Evolutionary conservation across 768 basidiomycete species (phyloP).

Genomic region (Goffeauzyma gilvescens): DNA sequence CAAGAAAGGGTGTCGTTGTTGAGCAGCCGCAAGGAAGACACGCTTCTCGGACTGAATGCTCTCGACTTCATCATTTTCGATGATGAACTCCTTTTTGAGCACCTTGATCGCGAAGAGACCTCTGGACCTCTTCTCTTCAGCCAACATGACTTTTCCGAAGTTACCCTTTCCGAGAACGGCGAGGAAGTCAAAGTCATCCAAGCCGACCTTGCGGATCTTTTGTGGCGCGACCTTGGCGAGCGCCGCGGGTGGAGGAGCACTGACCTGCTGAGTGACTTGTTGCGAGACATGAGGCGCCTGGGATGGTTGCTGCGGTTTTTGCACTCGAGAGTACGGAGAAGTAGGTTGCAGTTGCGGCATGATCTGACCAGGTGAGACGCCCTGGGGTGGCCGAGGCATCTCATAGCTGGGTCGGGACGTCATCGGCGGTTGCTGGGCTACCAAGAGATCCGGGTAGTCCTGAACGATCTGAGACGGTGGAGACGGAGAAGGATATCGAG

Average conservation of each 20-base stretch:
- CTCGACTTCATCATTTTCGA: slow-evolving; percentile 98
- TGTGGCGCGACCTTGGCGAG: slow-evolving; percentile 7
- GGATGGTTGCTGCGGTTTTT: slow-evolving; percentile 10
- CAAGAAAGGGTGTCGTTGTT: slow-evolving; percentile 91
- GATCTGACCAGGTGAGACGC: slow-evolving; percentile 12
- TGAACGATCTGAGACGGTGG: too few relatives aligned
- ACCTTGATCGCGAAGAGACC: slow-evolving; percentile 96
- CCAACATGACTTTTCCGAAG: slow-evolving; percentile 99
- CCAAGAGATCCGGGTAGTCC: too few relatives aligned
- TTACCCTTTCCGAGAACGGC: slow-evolving; percentile 98
- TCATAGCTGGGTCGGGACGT: slow-evolving; percentile 16
- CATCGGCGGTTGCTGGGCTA: neutral
- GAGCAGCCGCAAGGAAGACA: slow-evolving; percentile 89
- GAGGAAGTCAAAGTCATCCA: slow-evolving; percentile 98
- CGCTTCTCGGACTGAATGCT: slow-evolving; percentile 98
- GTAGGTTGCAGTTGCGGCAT: too few relatives aligned
- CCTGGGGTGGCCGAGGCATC: slow-evolving; percentile 12
- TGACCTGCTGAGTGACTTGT: slow-evolving; percentile 28
- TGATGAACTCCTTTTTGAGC: slow-evolving; percentile 99
- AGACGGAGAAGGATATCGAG: slow-evolving; percentile 9
- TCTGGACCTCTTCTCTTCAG: slow-evolving; percentile 85
- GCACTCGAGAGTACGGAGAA: too few relatives aligned
- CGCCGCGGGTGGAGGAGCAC: slow-evolving; percentile 14
- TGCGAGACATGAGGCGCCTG: neutral
- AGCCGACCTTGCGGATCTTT: slow-evolving; percentile 63